Evolutionary conservation across 257 asterid genomes (phyloP).

Genomic region (Petunia secreta): DNA sequence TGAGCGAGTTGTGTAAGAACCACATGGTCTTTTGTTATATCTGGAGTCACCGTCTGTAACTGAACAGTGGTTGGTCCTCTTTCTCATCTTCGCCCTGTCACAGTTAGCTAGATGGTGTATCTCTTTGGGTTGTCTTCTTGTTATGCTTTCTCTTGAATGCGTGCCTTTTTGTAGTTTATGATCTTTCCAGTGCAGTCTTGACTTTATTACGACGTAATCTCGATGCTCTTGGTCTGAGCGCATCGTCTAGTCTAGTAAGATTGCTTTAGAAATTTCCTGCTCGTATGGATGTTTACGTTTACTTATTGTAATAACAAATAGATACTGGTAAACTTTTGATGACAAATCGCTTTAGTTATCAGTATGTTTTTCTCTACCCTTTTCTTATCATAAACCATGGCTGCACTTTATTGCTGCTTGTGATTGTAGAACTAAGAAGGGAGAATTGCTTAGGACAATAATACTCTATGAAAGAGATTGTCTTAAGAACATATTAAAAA

Average conservation of each 20-base stretch:
- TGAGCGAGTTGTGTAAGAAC: background rate
- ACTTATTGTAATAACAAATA: no score
- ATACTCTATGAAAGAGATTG: no score
- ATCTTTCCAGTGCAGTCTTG: background rate
- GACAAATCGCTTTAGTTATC: no score
- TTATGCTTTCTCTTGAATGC: background rate
- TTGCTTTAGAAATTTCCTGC: background rate
- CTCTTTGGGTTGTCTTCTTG: background rate
- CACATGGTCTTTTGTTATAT: background rate
- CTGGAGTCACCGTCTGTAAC: constrained; percentile 17
- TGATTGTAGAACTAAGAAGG: no score
- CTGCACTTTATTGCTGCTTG: background rate
- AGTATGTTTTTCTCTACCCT: background rate
- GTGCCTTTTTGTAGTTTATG: background rate
- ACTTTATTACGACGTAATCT: background rate
- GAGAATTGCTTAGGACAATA: no score
- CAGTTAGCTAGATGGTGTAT: constrained; percentile 1
- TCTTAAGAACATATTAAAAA: background rate
- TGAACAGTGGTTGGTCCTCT: constrained; percentile 4
- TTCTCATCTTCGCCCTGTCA: background rate
- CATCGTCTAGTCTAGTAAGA: background rate
- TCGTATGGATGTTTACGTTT: background rate
- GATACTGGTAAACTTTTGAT: no score
- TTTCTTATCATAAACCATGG: background rate
- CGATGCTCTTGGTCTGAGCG: background rate